Conservation (phyloP, 257 asterid genomes). For the Striga asiatica region DNA sequence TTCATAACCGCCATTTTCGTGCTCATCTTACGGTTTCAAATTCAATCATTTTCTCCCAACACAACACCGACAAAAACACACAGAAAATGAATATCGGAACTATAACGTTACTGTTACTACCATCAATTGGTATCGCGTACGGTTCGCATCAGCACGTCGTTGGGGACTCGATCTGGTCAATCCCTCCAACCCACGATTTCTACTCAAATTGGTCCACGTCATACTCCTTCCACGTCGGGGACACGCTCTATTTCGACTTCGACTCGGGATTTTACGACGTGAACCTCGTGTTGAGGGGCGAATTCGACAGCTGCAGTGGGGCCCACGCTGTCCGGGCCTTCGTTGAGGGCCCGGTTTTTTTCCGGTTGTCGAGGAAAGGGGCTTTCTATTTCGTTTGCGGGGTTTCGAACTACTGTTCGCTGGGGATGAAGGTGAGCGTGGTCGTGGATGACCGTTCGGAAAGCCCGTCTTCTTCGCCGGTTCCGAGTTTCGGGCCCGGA, state of each 20-base stretch:
- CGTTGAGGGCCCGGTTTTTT: slow-evolving; percentile 34
- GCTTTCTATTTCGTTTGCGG: slow-evolving; percentile 49
- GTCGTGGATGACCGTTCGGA: slow-evolving; percentile 19
- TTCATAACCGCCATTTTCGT: too few species aligned
- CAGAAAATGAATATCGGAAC: too few species aligned
- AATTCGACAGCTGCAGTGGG: slow-evolving; percentile 34
- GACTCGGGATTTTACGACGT: slow-evolving; percentile 42
- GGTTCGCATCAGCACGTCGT: slow-evolving; percentile 24
- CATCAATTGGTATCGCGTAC: too few species aligned
- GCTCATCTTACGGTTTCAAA: too few species aligned
- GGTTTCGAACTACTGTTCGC: slow-evolving; percentile 39
- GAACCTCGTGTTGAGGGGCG: slow-evolving; percentile 45
- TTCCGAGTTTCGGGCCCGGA: background rate
- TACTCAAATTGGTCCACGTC: slow-evolving; percentile 63
- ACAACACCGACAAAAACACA: too few species aligned
- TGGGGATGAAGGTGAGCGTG: slow-evolving; percentile 44
- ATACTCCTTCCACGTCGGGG: slow-evolving; percentile 36
- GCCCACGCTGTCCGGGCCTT: slow-evolving; percentile 29
- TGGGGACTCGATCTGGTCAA: slow-evolving; percentile 67
- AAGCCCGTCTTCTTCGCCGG: slow-evolving; percentile 5
- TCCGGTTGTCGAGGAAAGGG: slow-evolving; percentile 28
- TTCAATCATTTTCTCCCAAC: too few species aligned
- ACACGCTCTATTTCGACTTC: slow-evolving; percentile 53
- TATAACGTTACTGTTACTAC: too few species aligned
- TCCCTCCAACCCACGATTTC: slow-evolving; percentile 41